These are phyloP conservation scores for Naegleria lovaniensis DNA, from an alignment of 208 protist genomes.

Conservation along the genomic window DNA sequence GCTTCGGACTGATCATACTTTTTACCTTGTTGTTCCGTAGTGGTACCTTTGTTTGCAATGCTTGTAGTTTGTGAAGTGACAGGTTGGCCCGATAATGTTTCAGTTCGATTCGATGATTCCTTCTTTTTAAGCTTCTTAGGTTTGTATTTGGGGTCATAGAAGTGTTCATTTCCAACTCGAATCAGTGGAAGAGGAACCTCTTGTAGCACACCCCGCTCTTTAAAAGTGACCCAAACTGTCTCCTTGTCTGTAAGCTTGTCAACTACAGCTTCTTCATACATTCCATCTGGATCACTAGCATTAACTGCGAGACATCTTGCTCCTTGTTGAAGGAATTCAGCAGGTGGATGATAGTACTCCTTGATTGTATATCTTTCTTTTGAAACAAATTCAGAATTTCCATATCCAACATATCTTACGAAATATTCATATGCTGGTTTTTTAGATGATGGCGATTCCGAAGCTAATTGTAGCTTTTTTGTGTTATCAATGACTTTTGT, in stretches of 20 bases:
- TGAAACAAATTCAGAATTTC: background rate
- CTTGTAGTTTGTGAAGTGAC: no score
- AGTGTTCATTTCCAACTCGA: background rate
- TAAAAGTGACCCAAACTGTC: constrained; percentile 11
- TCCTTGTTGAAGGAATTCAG: background rate
- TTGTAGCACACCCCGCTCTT: background rate
- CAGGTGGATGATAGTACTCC: background rate
- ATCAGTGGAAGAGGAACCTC: background rate
- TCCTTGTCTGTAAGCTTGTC: background rate
- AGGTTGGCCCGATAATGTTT: background rate
- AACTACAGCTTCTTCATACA: background rate
- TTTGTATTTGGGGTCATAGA: constrained; percentile 12
- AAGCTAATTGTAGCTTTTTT: background rate
- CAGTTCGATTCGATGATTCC: background rate
- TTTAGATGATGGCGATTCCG: background rate
- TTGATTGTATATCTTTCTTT: constrained; percentile 2
- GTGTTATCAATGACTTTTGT: background rate
- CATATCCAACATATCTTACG: constrained; percentile 24
- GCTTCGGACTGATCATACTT: background rate
- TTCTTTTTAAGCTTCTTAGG: background rate
- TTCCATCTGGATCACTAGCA: background rate
- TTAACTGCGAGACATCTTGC: background rate
- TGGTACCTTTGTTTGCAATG: background rate
- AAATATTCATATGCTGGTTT: background rate
- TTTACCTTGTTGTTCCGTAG: background rate